Evolutionary conservation across 495 filamentous ascomycete species (phyloP), one percentile per base, ranked within the genome.

Genomic region (Aspergillus incahuasiensis): DNA sequence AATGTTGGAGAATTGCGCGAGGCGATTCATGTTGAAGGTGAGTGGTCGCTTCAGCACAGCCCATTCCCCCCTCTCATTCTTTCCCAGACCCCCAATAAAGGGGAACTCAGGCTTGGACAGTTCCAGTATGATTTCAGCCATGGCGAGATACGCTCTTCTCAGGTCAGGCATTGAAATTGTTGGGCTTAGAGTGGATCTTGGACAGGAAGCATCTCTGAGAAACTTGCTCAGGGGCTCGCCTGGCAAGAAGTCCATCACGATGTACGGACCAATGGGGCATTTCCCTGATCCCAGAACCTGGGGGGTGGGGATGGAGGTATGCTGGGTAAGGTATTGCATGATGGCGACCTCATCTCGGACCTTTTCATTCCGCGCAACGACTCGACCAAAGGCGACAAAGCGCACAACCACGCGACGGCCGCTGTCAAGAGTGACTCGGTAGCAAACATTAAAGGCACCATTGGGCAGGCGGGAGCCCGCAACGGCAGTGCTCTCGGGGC

Each of bases 221-320:
- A 56, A 62, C 34, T 44, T 22, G 12, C 35, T 49, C 25, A 68
- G 51, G 24, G 48, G 43, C 4, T 54, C 45, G 48, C 74, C 66
- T 41, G 73, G 63, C 42, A 79, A 48, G 52, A 72, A 74, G 16
- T 68, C 60, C 65, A 77, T 76, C 42, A 81, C 74, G 47, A 79
- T 74, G 58, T 76, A 80, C 1, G 74, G 74, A 5, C 77, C 73
- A 34, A 75, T 41, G 2, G 61, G 58, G 22, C 61, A 62, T 8
- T 60, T 66, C 1, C 63, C 66, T 22, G 32, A 58, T n/a, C 68
- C 64, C 6, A 72, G 65, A 12, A 77, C 60, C 22, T 61, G 62
- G 7, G 74, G 73, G 64, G 69, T 65, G 12, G 70, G 73, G 16
- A 77, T 64, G 6, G 52, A 13, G 9, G 68, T 74, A 34, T 69